Percentiles rank a stretch among this genome's conserved stretches.
Evolutionary conservation across 208 protist species (phyloP).

Genomic region (Vickermania spadyakhi): DNA sequence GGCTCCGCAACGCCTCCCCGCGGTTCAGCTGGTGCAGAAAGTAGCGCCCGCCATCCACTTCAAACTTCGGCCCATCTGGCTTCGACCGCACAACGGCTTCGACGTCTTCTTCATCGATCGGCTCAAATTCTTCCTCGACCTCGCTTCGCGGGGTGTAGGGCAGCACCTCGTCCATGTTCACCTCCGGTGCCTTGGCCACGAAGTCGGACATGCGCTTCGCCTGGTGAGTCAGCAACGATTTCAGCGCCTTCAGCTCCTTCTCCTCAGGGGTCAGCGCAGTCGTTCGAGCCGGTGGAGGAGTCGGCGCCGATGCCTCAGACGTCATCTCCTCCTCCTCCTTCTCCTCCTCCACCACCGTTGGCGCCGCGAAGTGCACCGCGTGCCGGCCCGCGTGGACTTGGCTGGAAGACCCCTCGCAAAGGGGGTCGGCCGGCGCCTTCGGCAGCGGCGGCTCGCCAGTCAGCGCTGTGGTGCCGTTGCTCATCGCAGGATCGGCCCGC

Average conservation of each 20-base stretch:
- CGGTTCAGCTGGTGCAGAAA: not conserved
- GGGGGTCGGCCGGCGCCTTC: not conserved
- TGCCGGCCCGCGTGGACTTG: not conserved
- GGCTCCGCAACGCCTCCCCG: not conserved
- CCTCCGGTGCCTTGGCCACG: not conserved
- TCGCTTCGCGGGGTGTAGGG: not conserved
- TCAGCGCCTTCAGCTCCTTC: not conserved
- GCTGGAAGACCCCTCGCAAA: not conserved
- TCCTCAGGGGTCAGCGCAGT: not conserved
- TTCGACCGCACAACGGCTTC: not conserved
- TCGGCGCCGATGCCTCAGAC: not conserved
- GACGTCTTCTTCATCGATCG: conserved; percentile 1
- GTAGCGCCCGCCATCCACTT: not conserved
- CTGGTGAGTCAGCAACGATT: not conserved
- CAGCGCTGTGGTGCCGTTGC: not conserved
- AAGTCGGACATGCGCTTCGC: not conserved
- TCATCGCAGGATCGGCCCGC: not conserved
- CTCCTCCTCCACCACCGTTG: not conserved
- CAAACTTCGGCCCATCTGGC: not conserved
- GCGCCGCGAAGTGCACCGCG: not conserved
- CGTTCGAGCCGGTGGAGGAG: not conserved
- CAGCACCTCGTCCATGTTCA: not conserved
- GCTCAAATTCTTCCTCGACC: not conserved
- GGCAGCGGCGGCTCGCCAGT: not conserved
- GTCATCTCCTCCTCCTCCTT: not conserved